Conservation (phyloP, 1,284 basidiomycete species). For the Sutorius eximius region DNA sequence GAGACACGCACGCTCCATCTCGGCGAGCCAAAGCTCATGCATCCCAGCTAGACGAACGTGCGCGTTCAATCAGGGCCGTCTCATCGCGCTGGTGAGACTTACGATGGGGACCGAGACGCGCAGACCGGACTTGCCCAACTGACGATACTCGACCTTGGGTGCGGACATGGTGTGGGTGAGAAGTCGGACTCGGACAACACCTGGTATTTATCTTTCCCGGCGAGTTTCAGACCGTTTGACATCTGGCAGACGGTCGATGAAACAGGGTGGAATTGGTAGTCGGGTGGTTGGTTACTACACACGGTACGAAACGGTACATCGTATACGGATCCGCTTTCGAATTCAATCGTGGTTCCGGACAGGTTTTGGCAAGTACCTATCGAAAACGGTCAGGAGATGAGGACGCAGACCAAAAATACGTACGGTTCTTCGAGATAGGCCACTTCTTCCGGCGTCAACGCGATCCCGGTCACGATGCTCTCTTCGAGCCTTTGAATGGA, state of each 20-base stretch:
- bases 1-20: constrained; percentile 36
- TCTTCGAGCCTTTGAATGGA: constrained; percentile 17
- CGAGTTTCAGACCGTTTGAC: not conserved
- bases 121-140: constrained; percentile 49
- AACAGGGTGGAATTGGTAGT: not conserved
- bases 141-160: constrained; percentile 37
- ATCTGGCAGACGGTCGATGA: not conserved
- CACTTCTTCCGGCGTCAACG: constrained; percentile 27
- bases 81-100: constrained; percentile 4
- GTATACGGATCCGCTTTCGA: too few species aligned
- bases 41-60: constrained; percentile 37
- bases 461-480: constrained; percentile 4
- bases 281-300: too few species aligned
- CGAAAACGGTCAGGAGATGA: not conserved
- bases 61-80: not conserved
- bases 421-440: constrained; percentile 34
- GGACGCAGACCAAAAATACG: not conserved
- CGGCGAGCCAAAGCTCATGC: constrained; percentile 47
- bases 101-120: constrained; percentile 51
- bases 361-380: constrained; percentile 20
- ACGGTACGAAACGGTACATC: too few species aligned
- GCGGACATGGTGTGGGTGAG: constrained; percentile 4
- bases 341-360: constrained; percentile 21
- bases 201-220: constrained; percentile 7
- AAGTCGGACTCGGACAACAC: too few species aligned